Base-by-base conservation (phyloP, 139 green algal genomes). In the Trebouxia sp. region DNA sequence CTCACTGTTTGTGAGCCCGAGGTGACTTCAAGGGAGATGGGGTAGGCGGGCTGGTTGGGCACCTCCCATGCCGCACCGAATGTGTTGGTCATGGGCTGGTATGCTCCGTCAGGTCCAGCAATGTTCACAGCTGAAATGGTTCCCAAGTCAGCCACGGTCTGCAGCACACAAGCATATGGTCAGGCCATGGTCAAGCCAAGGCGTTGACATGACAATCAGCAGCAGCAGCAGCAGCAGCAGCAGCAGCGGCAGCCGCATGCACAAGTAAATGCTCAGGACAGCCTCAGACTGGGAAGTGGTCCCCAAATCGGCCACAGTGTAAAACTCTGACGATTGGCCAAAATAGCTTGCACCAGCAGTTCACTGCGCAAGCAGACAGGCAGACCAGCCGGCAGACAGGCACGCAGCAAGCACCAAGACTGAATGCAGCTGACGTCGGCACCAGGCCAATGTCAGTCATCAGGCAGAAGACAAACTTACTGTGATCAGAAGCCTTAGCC, bases 21-120 rank as follows among this genome's bases (percentile, higher is more conserved):
- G 39, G 42, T 53, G 30, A 77, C 67, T n/a, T 56, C 26, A 5
- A 77, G 41, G 6, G 41, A 51, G 39, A 77, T 53, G 26, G 67
- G 67, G 41, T 56, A 56, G 41, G 67, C 22, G 1, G 67, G 67
- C 11, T 30, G 10, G 67, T 77, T 77, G 22, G 39, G 1, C 0
- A 77, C n/a, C 67, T 77, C 67, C 67, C 67, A 77, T 26, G 67
- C 67, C 26, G 67, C 67, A 1, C 67, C 67, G 55, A 39, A 77
- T 7, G 67, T 77, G 67, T 77, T 77, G 17, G 41, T 38, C 67
- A 77, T 77, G 32, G 39, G 20, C 14, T 1, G 20, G 39, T 39
- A 77, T 24, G 41, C 22, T 26, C 30, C n/a, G 24, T 22, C 39
- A 24, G 67, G 9, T 20, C 41, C 67, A 26, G 41, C 20, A 35